Base-by-base conservation (phyloP, 768 basidiomycete genomes). In the Termitomyces sp. region DNA sequence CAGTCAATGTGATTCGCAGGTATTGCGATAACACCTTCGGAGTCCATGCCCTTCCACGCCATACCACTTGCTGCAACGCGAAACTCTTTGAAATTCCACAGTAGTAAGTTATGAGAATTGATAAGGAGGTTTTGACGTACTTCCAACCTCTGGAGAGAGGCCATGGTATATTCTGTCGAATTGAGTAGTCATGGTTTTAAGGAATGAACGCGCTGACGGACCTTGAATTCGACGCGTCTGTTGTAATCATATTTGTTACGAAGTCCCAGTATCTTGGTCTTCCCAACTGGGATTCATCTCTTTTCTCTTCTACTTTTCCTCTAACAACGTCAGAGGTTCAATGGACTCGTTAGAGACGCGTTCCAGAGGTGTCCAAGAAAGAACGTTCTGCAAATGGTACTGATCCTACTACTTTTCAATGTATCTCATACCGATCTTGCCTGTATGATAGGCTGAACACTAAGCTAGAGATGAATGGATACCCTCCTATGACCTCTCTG, bases 351-450 rank as follows among this genome's bases (percentile, higher is more conserved):
- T 88, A 49, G 87, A 88, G 69, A 68, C 80, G 37, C 78, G 80
- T 55, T 87, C 87, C 43, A 65, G 83, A 57, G 76, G 79, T 62
- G 80, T 82, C 38, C 89, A 91, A 65, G 84, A 89, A 66, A 74
- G 85, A 58, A 93, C 93, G 2, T 95, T 95, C 67, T 93, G 91
- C 70, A 93, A 93, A 82, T 95, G 93, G 93, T 93, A 58, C 57
- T 45, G 35, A 52, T 56, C 24, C 41, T 38, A 19, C 45, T 45
- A 38, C 28, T 43, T 28, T 51, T 54, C 44, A 51, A 37, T 34
- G 21, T 26, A 45, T 52, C 51, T 60, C 28, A 58, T 24, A 19
- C 51, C 55, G 48, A 54, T n/a, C 42, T 11, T 50, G 32, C 28
- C 30, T 49, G 44, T 22, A 42, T 53, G 42, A 22, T 61, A 98